A percentile compares a stretch with the other conserved stretches of the same genome.
phyloP scores from a whole-genome alignment of 2,329 filamentous ascomycete species.

The Penicillium janthinellum region DNA sequence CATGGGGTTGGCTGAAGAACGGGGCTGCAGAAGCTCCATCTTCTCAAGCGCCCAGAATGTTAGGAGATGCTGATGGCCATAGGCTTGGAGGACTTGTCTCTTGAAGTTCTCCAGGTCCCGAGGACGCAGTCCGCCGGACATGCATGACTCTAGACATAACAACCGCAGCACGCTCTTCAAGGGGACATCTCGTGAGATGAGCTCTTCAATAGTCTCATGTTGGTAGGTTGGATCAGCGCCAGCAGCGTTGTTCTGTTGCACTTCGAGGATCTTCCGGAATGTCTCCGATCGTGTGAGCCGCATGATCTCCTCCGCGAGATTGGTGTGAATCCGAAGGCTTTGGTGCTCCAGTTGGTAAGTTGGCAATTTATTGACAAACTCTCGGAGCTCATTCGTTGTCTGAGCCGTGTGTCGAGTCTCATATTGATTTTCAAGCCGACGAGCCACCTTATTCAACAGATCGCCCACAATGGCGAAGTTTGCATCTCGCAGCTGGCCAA shows the following conservation, averaged over 20 bases:
- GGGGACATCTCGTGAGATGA: constrained; percentile 85
- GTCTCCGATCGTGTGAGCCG: constrained; percentile 86
- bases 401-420: constrained; percentile 84
- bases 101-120: constrained; percentile 90
- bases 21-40: constrained; percentile 78
- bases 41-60: constrained; percentile 88
- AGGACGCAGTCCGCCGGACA: constrained; percentile 82
- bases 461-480: constrained; percentile 95
- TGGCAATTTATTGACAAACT: constrained; percentile 92
- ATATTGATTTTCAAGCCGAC: constrained; percentile 82
- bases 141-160: constrained; percentile 86
- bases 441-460: constrained; percentile 85
- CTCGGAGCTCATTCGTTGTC: constrained; percentile 85
- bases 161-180: constrained; percentile 80
- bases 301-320: constrained; percentile 91
- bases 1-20: constrained; percentile 74
- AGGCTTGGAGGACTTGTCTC: constrained; percentile 83
- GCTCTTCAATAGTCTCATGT: constrained; percentile 86
- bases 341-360: constrained; percentile 92
- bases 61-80: constrained; percentile 91
- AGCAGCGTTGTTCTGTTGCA: constrained; percentile 92
- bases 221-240: constrained; percentile 86
- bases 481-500: constrained; percentile 80
- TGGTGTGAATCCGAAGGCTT: constrained; percentile 88
- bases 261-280: constrained; percentile 85